Percentiles rank a stretch among this genome's conserved stretches.
Conservation (phyloP, 2,329 filamentous ascomycete genomes). For the Hymenotorrendiella dingleyae region DNA sequence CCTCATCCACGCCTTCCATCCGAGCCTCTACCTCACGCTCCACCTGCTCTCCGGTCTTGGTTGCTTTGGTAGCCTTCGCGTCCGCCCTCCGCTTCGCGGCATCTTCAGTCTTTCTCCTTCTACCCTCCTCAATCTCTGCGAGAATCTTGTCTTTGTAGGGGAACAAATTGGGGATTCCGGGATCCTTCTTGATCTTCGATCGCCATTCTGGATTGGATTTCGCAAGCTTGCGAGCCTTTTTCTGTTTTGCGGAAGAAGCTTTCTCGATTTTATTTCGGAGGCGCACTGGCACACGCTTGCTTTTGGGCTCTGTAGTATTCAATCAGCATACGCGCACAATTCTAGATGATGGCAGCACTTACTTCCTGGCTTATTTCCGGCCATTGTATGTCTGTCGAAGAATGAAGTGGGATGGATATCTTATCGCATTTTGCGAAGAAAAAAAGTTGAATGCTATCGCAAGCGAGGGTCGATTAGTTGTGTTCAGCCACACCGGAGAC, state of each 20-base stretch:
- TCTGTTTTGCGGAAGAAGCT: conserved; percentile 81
- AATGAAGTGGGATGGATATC: not conserved
- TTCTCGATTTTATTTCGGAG: conserved; percentile 96
- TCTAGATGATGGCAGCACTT: conserved; percentile 7
- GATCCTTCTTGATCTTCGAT: conserved; percentile 93
- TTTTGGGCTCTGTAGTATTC: conserved; percentile 69
- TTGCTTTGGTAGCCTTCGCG: conserved; percentile 64
- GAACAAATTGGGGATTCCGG: conserved; percentile 94
- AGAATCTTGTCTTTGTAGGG: conserved; percentile 96
- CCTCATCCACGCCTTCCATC: conserved; percentile 39
- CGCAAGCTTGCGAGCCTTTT: conserved; percentile 78
- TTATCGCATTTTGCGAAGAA: not conserved
- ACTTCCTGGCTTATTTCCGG: conserved; percentile 32
- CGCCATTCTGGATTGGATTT: conserved; percentile 98
- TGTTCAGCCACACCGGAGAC: no score
- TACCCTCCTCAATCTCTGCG: conserved; percentile 87
- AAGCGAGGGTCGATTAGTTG: not conserved
- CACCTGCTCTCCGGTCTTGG: conserved; percentile 48
- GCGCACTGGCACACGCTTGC: conserved; percentile 84
- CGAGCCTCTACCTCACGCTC: conserved; percentile 39
- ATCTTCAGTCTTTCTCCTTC: conserved; percentile 75
- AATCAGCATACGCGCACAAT: conserved; percentile 10
- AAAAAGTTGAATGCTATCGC: conserved; percentile 1
- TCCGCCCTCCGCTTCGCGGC: conserved; percentile 63
- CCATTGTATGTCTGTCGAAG: conserved; percentile 22